A percentile compares a stretch with the other conserved stretches of the same genome.
phyloP scores from a whole-genome alignment of 1,139 yeast genomes.

The Suhomyces anneliseae region DNA sequence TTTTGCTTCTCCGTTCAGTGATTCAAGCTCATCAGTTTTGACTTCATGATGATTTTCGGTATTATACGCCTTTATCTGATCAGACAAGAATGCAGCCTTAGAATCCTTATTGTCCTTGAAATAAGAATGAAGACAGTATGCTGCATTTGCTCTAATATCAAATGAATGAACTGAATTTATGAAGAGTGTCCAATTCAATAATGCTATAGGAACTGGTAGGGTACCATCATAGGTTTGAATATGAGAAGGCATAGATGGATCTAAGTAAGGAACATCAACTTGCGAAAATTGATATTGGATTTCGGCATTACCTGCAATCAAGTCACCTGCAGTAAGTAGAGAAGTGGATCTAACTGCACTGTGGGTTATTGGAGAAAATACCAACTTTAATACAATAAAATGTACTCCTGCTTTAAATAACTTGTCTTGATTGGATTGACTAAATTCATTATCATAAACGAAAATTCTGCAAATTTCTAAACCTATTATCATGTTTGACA shows the following conservation, averaged over 20 bases:
- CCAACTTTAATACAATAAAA: constrained; percentile 63
- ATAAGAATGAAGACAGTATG: constrained; percentile 64
- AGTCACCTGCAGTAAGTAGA: constrained; percentile 71
- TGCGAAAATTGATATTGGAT: constrained; percentile 71
- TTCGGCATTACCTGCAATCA: constrained; percentile 62
- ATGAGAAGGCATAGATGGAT: constrained; percentile 68
- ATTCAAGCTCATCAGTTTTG: constrained; percentile 8
- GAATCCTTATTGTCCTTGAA: constrained; percentile 66
- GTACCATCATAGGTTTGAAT: constrained; percentile 32
- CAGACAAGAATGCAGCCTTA: constrained; percentile 58
- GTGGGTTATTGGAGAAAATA: constrained; percentile 65
- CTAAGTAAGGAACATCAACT: constrained; percentile 89
- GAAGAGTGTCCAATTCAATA: constrained; percentile 77
- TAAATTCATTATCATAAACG: constrained; percentile 73
- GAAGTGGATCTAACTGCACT: constrained; percentile 65
- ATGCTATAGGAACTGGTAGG: constrained; percentile 70
- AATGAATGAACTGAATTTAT: constrained; percentile 83
- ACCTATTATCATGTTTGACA: constrained; percentile 62
- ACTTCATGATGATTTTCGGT: constrained; percentile 23
- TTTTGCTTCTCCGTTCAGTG: not conserved
- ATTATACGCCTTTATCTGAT: constrained; percentile 56
- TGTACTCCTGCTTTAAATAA: constrained; percentile 66
- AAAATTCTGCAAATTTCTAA: constrained; percentile 74
- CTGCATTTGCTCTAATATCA: constrained; percentile 74
- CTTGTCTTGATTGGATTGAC: constrained; percentile 59